A percentile compares a stretch with the other conserved stretches of the same genome.
Evolutionary conservation across 192 early-diverging fungal genomes (phyloP).

Genomic region (Coemansia sp.): DNA sequence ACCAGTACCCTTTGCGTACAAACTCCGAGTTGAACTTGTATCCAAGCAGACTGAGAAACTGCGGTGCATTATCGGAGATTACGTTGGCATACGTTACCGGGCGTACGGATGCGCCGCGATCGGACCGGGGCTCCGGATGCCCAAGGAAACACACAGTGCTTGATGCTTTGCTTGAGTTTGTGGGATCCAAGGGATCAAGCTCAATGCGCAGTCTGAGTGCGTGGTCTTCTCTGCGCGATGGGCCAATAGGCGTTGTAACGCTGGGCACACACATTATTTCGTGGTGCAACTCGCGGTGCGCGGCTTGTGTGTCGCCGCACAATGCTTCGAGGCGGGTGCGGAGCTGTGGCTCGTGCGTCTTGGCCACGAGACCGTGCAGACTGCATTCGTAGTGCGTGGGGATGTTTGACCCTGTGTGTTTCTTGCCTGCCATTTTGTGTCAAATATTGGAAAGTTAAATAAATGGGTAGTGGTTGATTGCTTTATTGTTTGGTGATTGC

Average conservation of each 20-base stretch:
- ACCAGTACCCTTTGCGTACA: constrained; percentile 62
- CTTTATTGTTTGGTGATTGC: too few relatives aligned
- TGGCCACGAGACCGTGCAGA: constrained; percentile 56
- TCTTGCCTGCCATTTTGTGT: constrained; percentile 40
- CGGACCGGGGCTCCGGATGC: constrained; percentile 69
- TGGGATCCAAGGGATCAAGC: constrained; percentile 46
- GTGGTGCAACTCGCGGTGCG: constrained; percentile 61
- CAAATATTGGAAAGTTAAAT: neutral
- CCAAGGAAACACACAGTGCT: constrained; percentile 65
- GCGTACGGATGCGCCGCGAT: constrained; percentile 60
- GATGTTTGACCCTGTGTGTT: constrained; percentile 24
- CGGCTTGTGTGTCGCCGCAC: constrained; percentile 61
- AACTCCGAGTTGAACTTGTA: constrained; percentile 73
- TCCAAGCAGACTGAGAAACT: constrained; percentile 68
- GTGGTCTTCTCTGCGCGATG: constrained; percentile 71
- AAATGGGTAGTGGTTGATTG: neutral
- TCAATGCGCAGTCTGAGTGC: constrained; percentile 60
- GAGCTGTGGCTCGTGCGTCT: constrained; percentile 54
- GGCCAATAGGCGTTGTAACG: constrained; percentile 69
- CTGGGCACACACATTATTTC: constrained; percentile 67
- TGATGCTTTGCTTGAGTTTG: constrained; percentile 46
- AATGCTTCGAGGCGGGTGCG: constrained; percentile 67
- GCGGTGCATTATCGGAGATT: constrained; percentile 64
- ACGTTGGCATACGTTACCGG: constrained; percentile 63
- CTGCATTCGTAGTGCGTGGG: constrained; percentile 59